These are phyloP conservation scores for Nitzschia sp. DNA, from an alignment of 108 stramenopile species.

Conservation along the genomic window DNA sequence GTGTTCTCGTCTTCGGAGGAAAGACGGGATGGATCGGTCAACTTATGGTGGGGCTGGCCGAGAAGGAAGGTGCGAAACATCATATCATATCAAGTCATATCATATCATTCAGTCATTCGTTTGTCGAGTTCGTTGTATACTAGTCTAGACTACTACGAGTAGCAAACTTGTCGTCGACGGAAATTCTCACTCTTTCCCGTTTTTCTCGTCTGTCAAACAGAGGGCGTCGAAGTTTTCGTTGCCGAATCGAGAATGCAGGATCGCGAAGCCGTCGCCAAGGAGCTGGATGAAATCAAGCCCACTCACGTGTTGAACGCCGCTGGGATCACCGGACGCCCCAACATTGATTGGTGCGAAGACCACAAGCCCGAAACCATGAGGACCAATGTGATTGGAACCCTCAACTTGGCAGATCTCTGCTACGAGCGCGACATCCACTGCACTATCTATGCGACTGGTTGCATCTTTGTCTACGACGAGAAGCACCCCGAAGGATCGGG, in stretches of 20 bases:
- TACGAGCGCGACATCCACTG: slow-evolving; percentile 89
- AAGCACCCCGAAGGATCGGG: slow-evolving; percentile 90
- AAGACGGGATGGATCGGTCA: slow-evolving; percentile 99
- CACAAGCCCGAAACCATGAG: slow-evolving; percentile 96
- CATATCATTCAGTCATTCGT: not conserved
- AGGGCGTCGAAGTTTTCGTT: slow-evolving; percentile 80
- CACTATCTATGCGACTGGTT: slow-evolving; percentile 98
- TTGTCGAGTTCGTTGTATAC: not conserved
- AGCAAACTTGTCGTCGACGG: not conserved
- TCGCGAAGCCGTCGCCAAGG: slow-evolving; percentile 83
- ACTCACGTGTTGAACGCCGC: slow-evolving; percentile 97
- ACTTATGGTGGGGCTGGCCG: slow-evolving; percentile 78
- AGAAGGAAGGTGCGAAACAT: slow-evolving; percentile 59
- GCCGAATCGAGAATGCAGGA: slow-evolving; percentile 93
- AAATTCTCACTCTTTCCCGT: not conserved
- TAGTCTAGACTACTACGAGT: too few species aligned
- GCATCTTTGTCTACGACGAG: slow-evolving; percentile 99
- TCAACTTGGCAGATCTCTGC: slow-evolving; percentile 94
- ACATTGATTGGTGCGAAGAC: slow-evolving; percentile 99
- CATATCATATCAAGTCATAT: too few species aligned
- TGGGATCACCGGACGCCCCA: slow-evolving; percentile 99
- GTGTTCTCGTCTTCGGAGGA: slow-evolving; percentile 92
- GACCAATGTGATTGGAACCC: slow-evolving; percentile 96
- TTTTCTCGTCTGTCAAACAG: not conserved
- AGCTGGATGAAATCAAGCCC: slow-evolving; percentile 90